Evolutionary conservation across 1,139 yeast genomes (phyloP).

Genomic region (Sugiyamaella pinicola): DNA sequence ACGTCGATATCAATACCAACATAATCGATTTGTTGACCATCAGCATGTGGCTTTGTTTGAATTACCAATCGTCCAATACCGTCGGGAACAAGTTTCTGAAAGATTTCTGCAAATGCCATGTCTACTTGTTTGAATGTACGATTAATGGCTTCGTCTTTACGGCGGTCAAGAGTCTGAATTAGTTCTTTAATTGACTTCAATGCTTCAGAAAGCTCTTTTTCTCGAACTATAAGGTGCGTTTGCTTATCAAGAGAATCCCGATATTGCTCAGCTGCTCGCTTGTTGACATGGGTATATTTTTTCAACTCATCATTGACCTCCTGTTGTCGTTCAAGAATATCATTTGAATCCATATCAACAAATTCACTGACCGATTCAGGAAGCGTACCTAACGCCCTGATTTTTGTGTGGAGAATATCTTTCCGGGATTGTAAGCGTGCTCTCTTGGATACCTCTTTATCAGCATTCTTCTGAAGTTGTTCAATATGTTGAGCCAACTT

Average conservation of each 20-base stretch:
- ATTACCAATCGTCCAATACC: conserved; percentile 66
- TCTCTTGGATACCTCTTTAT: conserved; percentile 65
- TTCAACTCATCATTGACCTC: conserved; percentile 59
- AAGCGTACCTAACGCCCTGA: conserved; percentile 80
- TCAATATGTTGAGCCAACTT: conserved; percentile 59
- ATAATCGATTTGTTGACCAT: conserved; percentile 52
- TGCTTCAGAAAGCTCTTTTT: conserved; percentile 70
- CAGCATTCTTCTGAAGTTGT: conserved; percentile 64
- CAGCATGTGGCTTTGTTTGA: conserved; percentile 25
- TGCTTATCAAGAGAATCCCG: conserved; percentile 54
- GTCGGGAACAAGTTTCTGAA: conserved; percentile 78
- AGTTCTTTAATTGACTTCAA: conserved; percentile 71
- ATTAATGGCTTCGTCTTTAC: conserved; percentile 82
- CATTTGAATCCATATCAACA: conserved; percentile 51
- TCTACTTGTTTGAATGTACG: conserved; percentile 80
- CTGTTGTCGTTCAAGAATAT: conserved; percentile 58
- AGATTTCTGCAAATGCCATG: conserved; percentile 68
- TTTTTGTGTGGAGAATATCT: conserved; percentile 71
- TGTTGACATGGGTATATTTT: conserved; percentile 77
- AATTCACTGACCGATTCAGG: conserved; percentile 73
- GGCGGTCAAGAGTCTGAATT: conserved; percentile 69
- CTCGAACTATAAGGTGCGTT: conserved; percentile 49
- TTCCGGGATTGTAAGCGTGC: conserved; percentile 62
- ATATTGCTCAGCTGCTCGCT: conserved; percentile 87
- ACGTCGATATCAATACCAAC: conserved; percentile 85